Base-by-base conservation (phyloP, 805 yeast species). In the Candida nemodendra region DNA sequence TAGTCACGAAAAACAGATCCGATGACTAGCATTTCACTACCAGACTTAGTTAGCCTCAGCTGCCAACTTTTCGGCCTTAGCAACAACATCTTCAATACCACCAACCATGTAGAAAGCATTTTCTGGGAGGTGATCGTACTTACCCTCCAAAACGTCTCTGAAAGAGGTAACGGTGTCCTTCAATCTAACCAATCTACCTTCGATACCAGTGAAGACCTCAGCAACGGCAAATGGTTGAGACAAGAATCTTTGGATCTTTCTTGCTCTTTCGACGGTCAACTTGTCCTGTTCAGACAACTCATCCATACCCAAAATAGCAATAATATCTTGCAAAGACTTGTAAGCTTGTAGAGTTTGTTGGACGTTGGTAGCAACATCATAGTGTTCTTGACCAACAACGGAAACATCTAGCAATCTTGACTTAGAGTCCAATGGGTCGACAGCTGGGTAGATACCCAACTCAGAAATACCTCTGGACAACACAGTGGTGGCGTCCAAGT, bases 221-320 rank as follows among this genome's bases (percentile, higher is more conserved):
- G 99, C 99, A 59, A 93, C 99, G 48, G 98, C 93, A 74, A 93
- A 93, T 61, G 99, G 99, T 80, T 93, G 99, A 64, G 99, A 93
- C 72, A 93, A 80, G 95, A 93, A 93, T 80, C 98, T 87, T 79
- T 93, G 98, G 66, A 93, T 89, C 85, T 93, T 93, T 81, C 99
- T 88, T 62, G 99, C 99, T 81, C 99, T 91, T 82, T 93, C 99
- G 72, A 93, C 99, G 55, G 98, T 91, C 69, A 93, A 84, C 79
- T 93, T 93, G 77, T 93, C 99, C 62, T 82, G 75, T 80, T 93
- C 99, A 56, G 97, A 89, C 78, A 93, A 84, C 81, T 93, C 99
- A 75, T 93, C 99, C 99, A 93, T 93, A 90, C 99, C 99, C 73
- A 93, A 85, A 81, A 93, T 93, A 73, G 99, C 99, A 83, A 93